A percentile compares a stretch with the other conserved stretches of the same genome.
Conservation (phyloP, 2,329 filamentous ascomycete genomes). For the Fusarium haematococcum region DNA sequence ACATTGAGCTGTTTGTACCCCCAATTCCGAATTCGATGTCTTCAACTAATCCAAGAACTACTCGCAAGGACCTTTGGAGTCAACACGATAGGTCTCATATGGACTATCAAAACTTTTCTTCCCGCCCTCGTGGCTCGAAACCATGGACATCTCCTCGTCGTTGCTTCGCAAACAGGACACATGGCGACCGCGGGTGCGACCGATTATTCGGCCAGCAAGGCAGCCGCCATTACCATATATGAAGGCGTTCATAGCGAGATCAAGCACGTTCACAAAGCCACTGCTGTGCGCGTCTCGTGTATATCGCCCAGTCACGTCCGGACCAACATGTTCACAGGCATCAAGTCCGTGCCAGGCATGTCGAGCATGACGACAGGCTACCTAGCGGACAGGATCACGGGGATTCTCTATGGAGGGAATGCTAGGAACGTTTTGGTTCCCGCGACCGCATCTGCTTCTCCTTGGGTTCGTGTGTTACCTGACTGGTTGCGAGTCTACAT, state of each 20-base stretch:
- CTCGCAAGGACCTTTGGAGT: slow-evolving; percentile 59
- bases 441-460: background rate
- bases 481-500: background rate
- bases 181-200: slow-evolving; percentile 65
- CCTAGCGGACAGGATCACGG: background rate
- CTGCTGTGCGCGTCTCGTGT: slow-evolving; percentile 58
- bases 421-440: background rate
- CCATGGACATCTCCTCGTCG: slow-evolving; percentile 71
- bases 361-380: background rate
- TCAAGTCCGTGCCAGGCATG: slow-evolving; percentile 20
- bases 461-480: background rate
- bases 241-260: slow-evolving; percentile 66
- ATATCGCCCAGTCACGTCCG: slow-evolving; percentile 51
- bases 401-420: background rate
- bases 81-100: slow-evolving; percentile 69
- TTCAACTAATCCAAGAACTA: background rate
- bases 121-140: slow-evolving; percentile 64
- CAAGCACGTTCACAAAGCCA: slow-evolving; percentile 64
- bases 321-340: slow-evolving; percentile 51
- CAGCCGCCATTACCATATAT: slow-evolving; percentile 69
- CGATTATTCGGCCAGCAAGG: slow-evolving; percentile 70
- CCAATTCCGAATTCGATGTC: background rate
- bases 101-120: slow-evolving; percentile 67
- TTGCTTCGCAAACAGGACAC: slow-evolving; percentile 66
- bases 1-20: slow-evolving; percentile 48